Evolutionary conservation across 2,329 filamentous ascomycete species (phyloP).

Genomic region (Bipolaris oryzae): DNA sequence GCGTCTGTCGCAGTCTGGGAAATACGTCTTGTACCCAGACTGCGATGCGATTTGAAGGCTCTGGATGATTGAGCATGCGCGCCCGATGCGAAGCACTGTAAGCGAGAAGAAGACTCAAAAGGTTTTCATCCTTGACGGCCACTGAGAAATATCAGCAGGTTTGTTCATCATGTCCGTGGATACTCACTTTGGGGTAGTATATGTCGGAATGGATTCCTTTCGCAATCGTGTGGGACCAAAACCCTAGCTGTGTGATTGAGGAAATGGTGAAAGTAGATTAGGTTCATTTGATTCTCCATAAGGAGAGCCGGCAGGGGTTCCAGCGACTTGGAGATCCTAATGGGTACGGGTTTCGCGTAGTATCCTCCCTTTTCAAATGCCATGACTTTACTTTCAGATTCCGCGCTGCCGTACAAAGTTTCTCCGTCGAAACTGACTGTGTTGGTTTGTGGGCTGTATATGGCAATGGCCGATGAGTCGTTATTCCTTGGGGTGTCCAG

Average conservation of each 20-base stretch:
- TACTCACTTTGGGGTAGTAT: slow-evolving; percentile 66
- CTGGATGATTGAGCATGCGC: slow-evolving; percentile 72
- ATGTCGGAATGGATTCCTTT: slow-evolving; percentile 64
- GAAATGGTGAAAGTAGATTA: slow-evolving; percentile 76
- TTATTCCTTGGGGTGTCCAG: slow-evolving; percentile 73
- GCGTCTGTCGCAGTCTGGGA: slow-evolving; percentile 70
- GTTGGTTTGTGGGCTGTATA: slow-evolving; percentile 43
- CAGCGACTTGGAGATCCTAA: slow-evolving; percentile 65
- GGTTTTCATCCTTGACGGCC: slow-evolving; percentile 71
- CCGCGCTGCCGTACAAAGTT: slow-evolving; percentile 42
- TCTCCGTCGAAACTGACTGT: slow-evolving; percentile 43
- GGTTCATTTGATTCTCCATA: slow-evolving; percentile 76
- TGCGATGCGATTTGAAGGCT: slow-evolving; percentile 78
- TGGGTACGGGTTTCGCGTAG: slow-evolving; percentile 70
- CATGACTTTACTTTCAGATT: slow-evolving; percentile 54
- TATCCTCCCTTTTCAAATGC: slow-evolving; percentile 68
- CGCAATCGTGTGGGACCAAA: slow-evolving; percentile 66
- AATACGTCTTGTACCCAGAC: slow-evolving; percentile 81
- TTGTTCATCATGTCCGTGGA: no score
- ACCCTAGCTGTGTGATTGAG: slow-evolving; percentile 79
- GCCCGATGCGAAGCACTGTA: slow-evolving; percentile 86
- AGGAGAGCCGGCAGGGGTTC: slow-evolving; percentile 64
- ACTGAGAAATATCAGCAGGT: slow-evolving; percentile 52
- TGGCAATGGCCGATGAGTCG: slow-evolving; percentile 68
- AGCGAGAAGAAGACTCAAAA: slow-evolving; percentile 77